A percentile compares a stretch with the other conserved stretches of the same genome.
Evolutionary conservation across 2,329 filamentous ascomycete genomes (phyloP).

Genomic region (Pseudogymnoascus sp.): DNA sequence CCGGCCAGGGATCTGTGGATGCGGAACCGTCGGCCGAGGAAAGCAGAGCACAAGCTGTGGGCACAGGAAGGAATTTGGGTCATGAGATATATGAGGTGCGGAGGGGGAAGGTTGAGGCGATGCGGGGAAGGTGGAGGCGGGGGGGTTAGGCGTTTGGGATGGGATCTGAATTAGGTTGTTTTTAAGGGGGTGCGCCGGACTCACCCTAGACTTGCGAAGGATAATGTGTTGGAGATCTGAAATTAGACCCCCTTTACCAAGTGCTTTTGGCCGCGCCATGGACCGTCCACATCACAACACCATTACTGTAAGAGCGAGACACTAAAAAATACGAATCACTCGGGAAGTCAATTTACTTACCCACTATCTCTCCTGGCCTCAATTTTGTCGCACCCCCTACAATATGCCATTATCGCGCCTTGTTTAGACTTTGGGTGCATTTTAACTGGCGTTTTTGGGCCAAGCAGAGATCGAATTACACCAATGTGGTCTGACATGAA

Average conservation of each 20-base stretch:
- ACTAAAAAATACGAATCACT: not conserved
- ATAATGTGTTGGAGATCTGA: not conserved
- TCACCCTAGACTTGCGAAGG: not conserved
- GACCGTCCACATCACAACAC: not conserved
- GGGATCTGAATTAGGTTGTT: not conserved
- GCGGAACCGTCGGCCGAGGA: not conserved
- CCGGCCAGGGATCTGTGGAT: not conserved
- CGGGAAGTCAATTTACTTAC: not conserved
- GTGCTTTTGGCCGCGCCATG: not conserved
- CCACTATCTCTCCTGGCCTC: not conserved
- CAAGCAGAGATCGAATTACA: no score
- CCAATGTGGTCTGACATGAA: no score
- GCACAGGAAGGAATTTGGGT: not conserved
- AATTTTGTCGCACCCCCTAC: no score
- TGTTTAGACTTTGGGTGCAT: no score
- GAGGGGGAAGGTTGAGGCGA: not conserved
- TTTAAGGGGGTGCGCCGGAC: not conserved
- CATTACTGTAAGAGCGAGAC: not conserved
- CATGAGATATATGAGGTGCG: not conserved
- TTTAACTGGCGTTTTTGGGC: no score
- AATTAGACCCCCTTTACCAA: not conserved
- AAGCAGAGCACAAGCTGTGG: not conserved
- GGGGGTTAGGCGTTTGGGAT: not conserved
- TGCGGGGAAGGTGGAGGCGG: not conserved
- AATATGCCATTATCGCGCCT: no score